Percentiles rank a stretch among this genome's conserved stretches.
phyloP scores from a whole-genome alignment of 306 rosid genomes.

The Carpinus viminea region DNA sequence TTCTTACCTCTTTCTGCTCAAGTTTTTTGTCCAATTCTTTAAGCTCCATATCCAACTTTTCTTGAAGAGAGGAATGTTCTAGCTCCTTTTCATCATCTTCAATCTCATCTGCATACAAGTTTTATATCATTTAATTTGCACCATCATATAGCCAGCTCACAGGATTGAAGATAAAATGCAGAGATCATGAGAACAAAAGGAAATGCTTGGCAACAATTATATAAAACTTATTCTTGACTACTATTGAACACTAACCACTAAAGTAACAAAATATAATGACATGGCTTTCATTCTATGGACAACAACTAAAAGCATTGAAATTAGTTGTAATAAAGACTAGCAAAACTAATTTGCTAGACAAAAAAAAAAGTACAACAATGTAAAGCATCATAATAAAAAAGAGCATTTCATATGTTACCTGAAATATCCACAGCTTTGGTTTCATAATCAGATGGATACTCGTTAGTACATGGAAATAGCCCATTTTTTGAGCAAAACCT shows the following conservation, averaged over 20 bases:
- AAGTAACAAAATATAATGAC: slow-evolving; percentile 11
- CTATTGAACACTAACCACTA: not conserved
- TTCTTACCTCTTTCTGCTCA: slow-evolving; percentile 89
- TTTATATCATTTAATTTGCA: slow-evolving; percentile 2
- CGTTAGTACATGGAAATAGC: slow-evolving; percentile 59
- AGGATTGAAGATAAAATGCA: not conserved
- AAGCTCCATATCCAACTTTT: slow-evolving; percentile 79
- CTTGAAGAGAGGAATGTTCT: slow-evolving; percentile 92
- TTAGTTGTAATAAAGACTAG: not conserved
- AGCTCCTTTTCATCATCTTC: slow-evolving; percentile 79
- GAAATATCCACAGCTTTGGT: slow-evolving; percentile 57
- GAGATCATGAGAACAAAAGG: slow-evolving; percentile 9
- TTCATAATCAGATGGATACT: slow-evolving; percentile 63
- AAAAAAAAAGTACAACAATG: not conserved
- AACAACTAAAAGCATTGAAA: not conserved
- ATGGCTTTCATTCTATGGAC: not conserved
- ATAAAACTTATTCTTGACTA: not conserved
- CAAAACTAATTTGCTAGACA: not conserved
- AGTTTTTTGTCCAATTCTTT: slow-evolving; percentile 90
- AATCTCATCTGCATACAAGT: slow-evolving; percentile 51
- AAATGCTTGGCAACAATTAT: not conserved
- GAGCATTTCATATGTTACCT: slow-evolving; percentile 43
- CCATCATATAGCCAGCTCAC: not conserved
- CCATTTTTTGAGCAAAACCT: slow-evolving; percentile 51
- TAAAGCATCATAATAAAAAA: not conserved